Conservation (phyloP, 2,329 filamentous ascomycete genomes). For the Thielaviopsis punctulata region DNA sequence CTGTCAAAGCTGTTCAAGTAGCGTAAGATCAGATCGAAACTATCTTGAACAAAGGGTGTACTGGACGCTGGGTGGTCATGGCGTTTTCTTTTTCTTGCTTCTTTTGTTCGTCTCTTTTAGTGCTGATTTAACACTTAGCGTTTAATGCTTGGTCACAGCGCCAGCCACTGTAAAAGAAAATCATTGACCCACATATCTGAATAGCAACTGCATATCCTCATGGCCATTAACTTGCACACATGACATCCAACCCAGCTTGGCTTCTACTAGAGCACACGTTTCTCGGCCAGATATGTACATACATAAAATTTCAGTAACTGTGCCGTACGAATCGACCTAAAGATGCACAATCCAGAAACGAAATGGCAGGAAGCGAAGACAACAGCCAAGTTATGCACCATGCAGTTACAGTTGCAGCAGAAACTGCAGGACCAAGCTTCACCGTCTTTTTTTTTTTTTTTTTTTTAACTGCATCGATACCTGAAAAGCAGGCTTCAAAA, state of each 20-base stretch:
- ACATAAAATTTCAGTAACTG: too few species aligned
- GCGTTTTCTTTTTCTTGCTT: neutral
- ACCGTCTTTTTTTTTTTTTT: neutral
- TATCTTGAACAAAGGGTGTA: neutral
- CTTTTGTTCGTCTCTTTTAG: neutral
- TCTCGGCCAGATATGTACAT: too few species aligned
- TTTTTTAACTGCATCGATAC: too few species aligned
- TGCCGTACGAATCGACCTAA: neutral
- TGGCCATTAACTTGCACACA: neutral
- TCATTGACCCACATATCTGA: too few species aligned
- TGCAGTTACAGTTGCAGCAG: neutral
- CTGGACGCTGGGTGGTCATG: neutral
- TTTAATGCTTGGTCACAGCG: neutral
- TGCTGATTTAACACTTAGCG: neutral
- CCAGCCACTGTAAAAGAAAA: too few species aligned
- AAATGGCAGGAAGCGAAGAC: neutral
- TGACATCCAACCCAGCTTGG: too few species aligned
- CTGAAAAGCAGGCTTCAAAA: too few species aligned
- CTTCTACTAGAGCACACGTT: too few species aligned
- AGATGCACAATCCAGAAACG: neutral
- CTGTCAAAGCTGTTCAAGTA: neutral
- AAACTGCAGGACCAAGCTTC: neutral
- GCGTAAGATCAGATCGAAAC: neutral
- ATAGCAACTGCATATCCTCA: neutral
- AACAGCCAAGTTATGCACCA: neutral